Percentiles rank a stretch among this genome's conserved stretches.
phyloP scores from a whole-genome alignment of 805 yeast species.

The Ogataea trehaloabstinens region DNA sequence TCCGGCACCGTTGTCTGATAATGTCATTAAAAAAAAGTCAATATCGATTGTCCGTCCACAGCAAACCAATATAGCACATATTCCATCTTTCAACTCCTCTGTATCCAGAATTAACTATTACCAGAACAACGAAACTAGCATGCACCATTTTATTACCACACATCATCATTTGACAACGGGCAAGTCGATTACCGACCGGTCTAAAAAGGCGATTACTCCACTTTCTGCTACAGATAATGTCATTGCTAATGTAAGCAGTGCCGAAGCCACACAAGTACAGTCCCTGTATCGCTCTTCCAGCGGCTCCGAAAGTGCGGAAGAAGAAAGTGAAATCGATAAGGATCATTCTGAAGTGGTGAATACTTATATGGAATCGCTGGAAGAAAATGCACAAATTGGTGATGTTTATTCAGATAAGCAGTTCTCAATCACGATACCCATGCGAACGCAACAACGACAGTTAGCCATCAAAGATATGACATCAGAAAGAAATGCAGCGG shows the following conservation, averaged over 20 bases:
- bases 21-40: conserved; percentile 9
- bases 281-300: conserved; percentile 5
- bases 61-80: conserved; percentile 1
- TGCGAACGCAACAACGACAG: conserved; percentile 31
- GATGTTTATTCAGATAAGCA: neutral
- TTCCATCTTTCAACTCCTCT: conserved; percentile 19
- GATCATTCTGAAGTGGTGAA: conserved; percentile 8
- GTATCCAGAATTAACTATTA: conserved; percentile 25
- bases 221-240: conserved; percentile 13
- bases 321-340: neutral
- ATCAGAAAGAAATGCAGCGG: conserved; percentile 11
- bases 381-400: neutral
- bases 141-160: conserved; percentile 10
- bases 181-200: neutral
- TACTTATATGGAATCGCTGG: conserved; percentile 12
- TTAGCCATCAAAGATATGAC: conserved; percentile 24
- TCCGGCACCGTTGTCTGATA: neutral
- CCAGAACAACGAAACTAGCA: conserved; percentile 14
- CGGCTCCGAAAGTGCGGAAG: conserved; percentile 3
- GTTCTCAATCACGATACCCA: conserved; percentile 13
- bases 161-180: conserved; percentile 8
- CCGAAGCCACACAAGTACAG: neutral
- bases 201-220: neutral
- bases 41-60: conserved; percentile 17
- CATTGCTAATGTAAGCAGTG: conserved; percentile 6